Evolutionary conservation across 495 filamentous ascomycete genomes (phyloP).

Genomic region (Daldinia decipiens): DNA sequence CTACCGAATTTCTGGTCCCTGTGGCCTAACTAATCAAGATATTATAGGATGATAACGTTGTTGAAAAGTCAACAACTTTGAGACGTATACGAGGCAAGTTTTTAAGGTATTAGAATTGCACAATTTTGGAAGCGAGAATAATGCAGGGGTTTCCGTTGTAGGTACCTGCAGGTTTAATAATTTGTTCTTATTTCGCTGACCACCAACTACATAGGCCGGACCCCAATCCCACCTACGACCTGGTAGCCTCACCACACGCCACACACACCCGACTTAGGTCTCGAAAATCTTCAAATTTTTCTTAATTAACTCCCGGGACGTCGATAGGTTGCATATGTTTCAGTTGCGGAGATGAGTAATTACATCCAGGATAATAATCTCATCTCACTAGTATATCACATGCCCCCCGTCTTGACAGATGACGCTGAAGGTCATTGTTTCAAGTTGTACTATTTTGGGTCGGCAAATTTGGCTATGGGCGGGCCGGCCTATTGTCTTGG

Average conservation of each 20-base stretch:
- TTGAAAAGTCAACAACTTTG: constrained; percentile 4
- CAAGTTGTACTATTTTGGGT: constrained; percentile 29
- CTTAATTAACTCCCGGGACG: neutral
- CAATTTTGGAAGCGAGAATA: constrained; percentile 32
- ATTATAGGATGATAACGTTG: constrained; percentile 16
- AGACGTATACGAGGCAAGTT: constrained; percentile 6
- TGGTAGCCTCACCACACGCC: neutral
- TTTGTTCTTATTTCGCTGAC: constrained; percentile 22
- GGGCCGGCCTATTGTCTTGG: neutral
- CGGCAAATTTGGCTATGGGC: constrained; percentile 18
- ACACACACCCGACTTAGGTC: neutral
- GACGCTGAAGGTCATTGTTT: constrained; percentile 9
- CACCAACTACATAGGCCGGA: constrained; percentile 11
- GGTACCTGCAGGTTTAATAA: constrained; percentile 38
- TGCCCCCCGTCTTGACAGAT: neutral
- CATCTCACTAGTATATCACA: constrained; percentile 14
- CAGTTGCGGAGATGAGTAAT: constrained; percentile 9
- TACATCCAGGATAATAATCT: constrained; percentile 4
- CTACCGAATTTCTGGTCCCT: constrained; percentile 14
- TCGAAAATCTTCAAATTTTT: neutral
- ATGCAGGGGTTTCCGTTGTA: constrained; percentile 18
- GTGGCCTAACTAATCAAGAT: constrained; percentile 28
- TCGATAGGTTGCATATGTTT: constrained; percentile 21
- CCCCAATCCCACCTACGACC: constrained; percentile 15
- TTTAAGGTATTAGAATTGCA: constrained; percentile 18